Conservation (phyloP, 2,329 filamentous ascomycete genomes). For the Diaporthe longicolla region DNA sequence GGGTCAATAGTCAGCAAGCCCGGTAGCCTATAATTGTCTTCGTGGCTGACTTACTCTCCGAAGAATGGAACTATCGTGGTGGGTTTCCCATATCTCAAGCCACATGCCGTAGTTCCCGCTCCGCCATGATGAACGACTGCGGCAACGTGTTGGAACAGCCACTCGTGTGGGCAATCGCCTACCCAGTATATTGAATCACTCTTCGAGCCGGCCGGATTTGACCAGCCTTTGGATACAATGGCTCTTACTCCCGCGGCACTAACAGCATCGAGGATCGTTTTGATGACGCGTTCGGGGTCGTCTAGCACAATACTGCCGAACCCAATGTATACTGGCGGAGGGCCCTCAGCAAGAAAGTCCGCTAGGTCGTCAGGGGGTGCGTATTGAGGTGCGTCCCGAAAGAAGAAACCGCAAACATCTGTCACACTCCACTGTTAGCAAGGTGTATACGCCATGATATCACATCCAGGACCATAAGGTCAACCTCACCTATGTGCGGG, state of each 20-base stretch:
- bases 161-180: slow-evolving; percentile 69
- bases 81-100: slow-evolving; percentile 64
- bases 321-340: slow-evolving; percentile 58
- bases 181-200: slow-evolving; percentile 46
- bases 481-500: background rate
- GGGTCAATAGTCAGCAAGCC: background rate
- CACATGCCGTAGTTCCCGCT: slow-evolving; percentile 70
- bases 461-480: background rate
- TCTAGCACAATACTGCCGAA: slow-evolving; percentile 67
- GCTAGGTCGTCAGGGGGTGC: background rate
- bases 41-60: background rate
- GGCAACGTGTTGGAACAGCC: slow-evolving; percentile 69
- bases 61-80: slow-evolving; percentile 69
- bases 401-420: slow-evolving; percentile 27
- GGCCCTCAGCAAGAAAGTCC: slow-evolving; percentile 44
- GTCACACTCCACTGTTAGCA: background rate
- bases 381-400: background rate
- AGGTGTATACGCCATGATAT: background rate
- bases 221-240: slow-evolving; percentile 59
- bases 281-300: slow-evolving; percentile 56
- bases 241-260: slow-evolving; percentile 59
- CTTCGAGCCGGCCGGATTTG: background rate
- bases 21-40: background rate
- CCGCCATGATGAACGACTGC: slow-evolving; percentile 72
- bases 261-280: slow-evolving; percentile 58